A percentile compares a stretch with the other conserved stretches of the same genome.
phyloP scores from a whole-genome alignment of 768 basidiomycete species.

The Austroboletus festivus region DNA sequence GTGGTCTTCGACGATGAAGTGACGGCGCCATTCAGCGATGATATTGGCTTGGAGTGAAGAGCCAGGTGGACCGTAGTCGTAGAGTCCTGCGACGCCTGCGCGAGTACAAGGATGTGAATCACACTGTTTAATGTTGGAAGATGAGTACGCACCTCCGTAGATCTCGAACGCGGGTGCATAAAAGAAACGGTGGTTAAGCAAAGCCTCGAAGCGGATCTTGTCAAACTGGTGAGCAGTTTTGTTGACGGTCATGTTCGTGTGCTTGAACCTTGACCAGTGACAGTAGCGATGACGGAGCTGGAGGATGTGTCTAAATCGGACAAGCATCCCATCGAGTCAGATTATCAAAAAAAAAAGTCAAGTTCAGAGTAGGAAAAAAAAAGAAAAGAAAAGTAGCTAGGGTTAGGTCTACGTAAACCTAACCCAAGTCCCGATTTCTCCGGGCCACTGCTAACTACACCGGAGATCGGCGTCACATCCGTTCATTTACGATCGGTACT shows the following conservation, averaged over 20 bases:
- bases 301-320: slow-evolving; percentile 22
- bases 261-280: slow-evolving; percentile 10
- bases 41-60: slow-evolving; percentile 96
- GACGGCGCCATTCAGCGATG: slow-evolving; percentile 92
- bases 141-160: slow-evolving; percentile 76
- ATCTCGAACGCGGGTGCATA: slow-evolving; percentile 98
- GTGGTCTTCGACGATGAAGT: slow-evolving; percentile 97
- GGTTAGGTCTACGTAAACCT: too few species aligned
- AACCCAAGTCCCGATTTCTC: too few species aligned
- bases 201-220: slow-evolving; percentile 77
- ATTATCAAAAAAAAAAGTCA: neutral
- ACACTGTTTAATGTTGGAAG: neutral
- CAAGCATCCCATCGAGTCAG: slow-evolving; percentile 20
- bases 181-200: slow-evolving; percentile 91
- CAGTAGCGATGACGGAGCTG: too few species aligned
- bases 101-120: neutral
- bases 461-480: too few species aligned
- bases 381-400: too few species aligned
- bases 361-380: too few species aligned
- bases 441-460: too few species aligned
- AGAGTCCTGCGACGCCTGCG: slow-evolving; percentile 91
- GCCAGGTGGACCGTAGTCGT: slow-evolving; percentile 97
- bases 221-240: slow-evolving; percentile 86
- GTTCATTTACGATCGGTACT: too few species aligned
- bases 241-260: slow-evolving; percentile 49